These are phyloP conservation scores for Dissophora globulifera DNA, from an alignment of 192 early-diverging fungal species.

Conservation along the genomic window DNA sequence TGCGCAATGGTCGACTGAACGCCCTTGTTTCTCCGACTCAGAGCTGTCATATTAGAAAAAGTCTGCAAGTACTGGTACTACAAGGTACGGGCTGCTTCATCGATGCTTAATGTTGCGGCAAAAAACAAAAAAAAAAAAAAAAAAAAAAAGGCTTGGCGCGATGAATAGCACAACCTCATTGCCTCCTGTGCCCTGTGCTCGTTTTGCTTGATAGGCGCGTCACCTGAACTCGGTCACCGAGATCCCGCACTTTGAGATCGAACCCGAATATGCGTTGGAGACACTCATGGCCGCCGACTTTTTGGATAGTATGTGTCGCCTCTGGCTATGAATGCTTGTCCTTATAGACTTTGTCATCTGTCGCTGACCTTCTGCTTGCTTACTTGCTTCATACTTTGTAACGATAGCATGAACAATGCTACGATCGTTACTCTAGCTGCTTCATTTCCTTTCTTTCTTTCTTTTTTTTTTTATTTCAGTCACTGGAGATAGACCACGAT, in stretches of 20 bases:
- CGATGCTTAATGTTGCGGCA: conserved; percentile 24
- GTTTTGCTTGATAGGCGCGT: conserved; percentile 16
- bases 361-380: too few species aligned
- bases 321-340: not conserved
- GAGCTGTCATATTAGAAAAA: conserved; percentile 90
- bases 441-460: conserved; percentile 5
- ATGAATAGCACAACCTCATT: too few species aligned
- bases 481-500: too few species aligned
- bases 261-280: conserved; percentile 89
- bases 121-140: too few species aligned
- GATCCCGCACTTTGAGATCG: conserved; percentile 91
- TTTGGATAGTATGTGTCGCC: conserved; percentile 77
- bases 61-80: conserved; percentile 96
- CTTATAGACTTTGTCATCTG: too few species aligned
- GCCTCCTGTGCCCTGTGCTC: too few species aligned
- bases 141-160: too few species aligned
- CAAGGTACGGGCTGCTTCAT: conserved; percentile 64
- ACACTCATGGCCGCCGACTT: conserved; percentile 97
- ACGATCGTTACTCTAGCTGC: not conserved
- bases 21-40: too few species aligned
- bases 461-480: too few species aligned
- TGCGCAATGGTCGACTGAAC: not conserved
- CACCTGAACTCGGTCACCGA: conserved; percentile 63
- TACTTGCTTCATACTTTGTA: too few species aligned
- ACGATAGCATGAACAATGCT: too few species aligned